Evolutionary conservation across 352 stramenopile species (phyloP), one percentile per base, ranked within the genome.

Genomic region (Phytophthora multivora): DNA sequence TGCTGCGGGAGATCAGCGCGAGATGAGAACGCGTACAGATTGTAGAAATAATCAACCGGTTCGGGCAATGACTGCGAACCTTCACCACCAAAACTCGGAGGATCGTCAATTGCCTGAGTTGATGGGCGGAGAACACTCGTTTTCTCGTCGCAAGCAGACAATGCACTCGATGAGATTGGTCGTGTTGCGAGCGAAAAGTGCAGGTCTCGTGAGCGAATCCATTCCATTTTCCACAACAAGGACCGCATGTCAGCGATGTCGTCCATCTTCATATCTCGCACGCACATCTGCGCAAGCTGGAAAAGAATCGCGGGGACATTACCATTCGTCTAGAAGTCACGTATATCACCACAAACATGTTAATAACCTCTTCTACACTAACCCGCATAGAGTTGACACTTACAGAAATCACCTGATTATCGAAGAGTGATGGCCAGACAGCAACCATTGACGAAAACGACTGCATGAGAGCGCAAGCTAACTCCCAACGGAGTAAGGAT

Each of bases 1-100:
- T 89, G 80, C 41, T 88, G 77, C 0, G 84, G 82, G 3, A 93
- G 61, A 51, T 93, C 82, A 6, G 60, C 48, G 7, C 77, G 66
- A 2, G 79, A 86, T 19, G 83, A 83, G 46, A 89, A 88, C 23
- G 85, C 79, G 39, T 89, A 91, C 38, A 91, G 41, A 41, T 88
- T 90, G 64, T 83, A 93, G 16, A 84, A 82, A 47, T 83, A 88
- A 30, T 90, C 81, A 0, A 77, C 62, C 16, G 65, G 65, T 1
- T 60, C 41, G 15, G 53, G 31, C 6, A 59, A 11, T 16, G 43
- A 15, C 16, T 42, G 21, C 7, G 42, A 41, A 21, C 35, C 59
- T 42, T 70, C 65, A 47, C 49, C 31, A 36, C 7, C 13, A 50
- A 45, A 25, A 50, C 28, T 25, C 36, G 54, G 12, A 63, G 18